A percentile compares a stretch with the other conserved stretches of the same genome.
Conservation (phyloP, 306 rosid genomes). For the apple (Malus domestica) region ASM211411v1 NC_041792.1:11870907-11871406, state of each 20-base stretch:
- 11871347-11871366: too few relatives aligned
- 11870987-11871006: slow-evolving; percentile 31
- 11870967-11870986: slow-evolving; percentile 1
- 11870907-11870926: too few relatives aligned
- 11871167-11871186: background rate
- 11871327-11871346: too few relatives aligned
- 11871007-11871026: slow-evolving; percentile 32
- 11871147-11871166: slow-evolving; percentile 42
- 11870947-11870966: background rate
- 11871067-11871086: slow-evolving; percentile 24
- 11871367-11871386: too few relatives aligned
- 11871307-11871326: background rate
- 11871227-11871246: background rate
- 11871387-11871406: too few relatives aligned
- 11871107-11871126: slow-evolving; percentile 58
- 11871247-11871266: background rate
- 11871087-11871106: slow-evolving; percentile 69
- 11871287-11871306: background rate
- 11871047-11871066: slow-evolving; percentile 9
- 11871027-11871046: background rate
- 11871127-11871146: slow-evolving; percentile 49
- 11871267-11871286: background rate
- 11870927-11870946: too few relatives aligned
- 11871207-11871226: background rate
- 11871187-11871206: background rate